Percentiles rank a stretch among this genome's conserved stretches.
Conservation (phyloP, 306 rosid species). For the Cucurbita argyrosperma region DNA sequence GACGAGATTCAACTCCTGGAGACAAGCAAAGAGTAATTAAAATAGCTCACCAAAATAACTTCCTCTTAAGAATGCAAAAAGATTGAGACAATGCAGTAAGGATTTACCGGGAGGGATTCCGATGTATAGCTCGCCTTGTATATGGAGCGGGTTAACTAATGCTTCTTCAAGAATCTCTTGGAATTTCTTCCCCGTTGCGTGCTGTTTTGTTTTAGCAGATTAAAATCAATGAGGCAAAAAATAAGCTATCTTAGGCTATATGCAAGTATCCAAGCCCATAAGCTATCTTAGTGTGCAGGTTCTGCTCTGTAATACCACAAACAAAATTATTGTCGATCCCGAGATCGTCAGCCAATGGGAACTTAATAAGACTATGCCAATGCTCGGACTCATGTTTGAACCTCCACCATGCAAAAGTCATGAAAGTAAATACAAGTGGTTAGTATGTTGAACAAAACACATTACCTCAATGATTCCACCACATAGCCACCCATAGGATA, state of each 20-base stretch:
- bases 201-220: conserved; percentile 40
- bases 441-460: conserved; percentile 4
- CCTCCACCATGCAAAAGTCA: background rate
- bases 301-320: background rate
- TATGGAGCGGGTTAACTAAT: conserved; percentile 56
- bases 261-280: background rate
- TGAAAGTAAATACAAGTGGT: background rate
- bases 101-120: conserved; percentile 93
- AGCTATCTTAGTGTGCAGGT: background rate
- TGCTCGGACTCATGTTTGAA: background rate
- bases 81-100: background rate
- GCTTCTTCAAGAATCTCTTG: conserved; percentile 94
- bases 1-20: conserved; percentile 87
- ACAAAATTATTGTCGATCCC: background rate
- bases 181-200: conserved; percentile 77
- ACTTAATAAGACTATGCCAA: background rate
- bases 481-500: conserved; percentile 85
- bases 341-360: background rate
- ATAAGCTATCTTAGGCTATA: background rate
- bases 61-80: background rate
- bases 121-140: conserved; percentile 83
- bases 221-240: conserved; percentile 9
- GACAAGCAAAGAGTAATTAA: background rate
- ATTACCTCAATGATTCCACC: conserved; percentile 94
- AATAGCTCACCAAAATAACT: background rate